phyloP scores from a whole-genome alignment of 192 early-diverging fungal genomes.

The Backusella australiensis region DNA sequence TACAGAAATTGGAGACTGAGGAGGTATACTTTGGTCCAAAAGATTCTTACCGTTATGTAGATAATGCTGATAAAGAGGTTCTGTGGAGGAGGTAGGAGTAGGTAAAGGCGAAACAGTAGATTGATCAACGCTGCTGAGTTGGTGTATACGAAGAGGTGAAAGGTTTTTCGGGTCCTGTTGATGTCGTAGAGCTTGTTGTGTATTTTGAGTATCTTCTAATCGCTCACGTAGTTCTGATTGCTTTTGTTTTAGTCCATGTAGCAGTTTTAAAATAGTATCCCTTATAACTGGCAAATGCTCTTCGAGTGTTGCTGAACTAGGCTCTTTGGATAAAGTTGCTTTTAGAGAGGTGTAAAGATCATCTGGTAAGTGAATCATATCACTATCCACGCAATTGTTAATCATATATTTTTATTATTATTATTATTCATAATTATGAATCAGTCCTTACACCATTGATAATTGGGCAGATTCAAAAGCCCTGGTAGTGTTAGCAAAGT shows the following conservation, averaged over 20 bases:
- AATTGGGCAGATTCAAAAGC: constrained; percentile 3
- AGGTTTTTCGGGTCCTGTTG: not conserved
- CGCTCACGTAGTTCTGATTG: constrained; percentile 45
- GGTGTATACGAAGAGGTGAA: not conserved
- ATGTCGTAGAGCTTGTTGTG: not conserved
- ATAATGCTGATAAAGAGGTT: not conserved
- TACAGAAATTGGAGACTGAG: not conserved
- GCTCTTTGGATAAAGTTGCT: not conserved
- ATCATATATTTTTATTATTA: not conserved
- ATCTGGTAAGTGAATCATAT: constrained; percentile 10
- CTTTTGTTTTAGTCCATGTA: constrained; percentile 52
- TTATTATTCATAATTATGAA: not conserved
- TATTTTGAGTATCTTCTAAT: not conserved
- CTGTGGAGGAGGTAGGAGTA: constrained; percentile 9
- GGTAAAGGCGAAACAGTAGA: not conserved
- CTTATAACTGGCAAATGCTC: constrained; percentile 50
- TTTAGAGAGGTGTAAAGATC: not conserved
- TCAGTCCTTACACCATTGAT: constrained; percentile 1
- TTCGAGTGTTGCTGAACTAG: constrained; percentile 37
- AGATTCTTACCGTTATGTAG: not conserved
- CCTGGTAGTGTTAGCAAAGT: not conserved
- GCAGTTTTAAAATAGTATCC: constrained; percentile 47
- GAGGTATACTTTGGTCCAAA: not conserved
- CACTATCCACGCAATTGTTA: not conserved
- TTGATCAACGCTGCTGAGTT: not conserved